phyloP scores from a whole-genome alignment of 1,284 basidiomycete species.

The Tranzscheliella williamsii region DNA sequence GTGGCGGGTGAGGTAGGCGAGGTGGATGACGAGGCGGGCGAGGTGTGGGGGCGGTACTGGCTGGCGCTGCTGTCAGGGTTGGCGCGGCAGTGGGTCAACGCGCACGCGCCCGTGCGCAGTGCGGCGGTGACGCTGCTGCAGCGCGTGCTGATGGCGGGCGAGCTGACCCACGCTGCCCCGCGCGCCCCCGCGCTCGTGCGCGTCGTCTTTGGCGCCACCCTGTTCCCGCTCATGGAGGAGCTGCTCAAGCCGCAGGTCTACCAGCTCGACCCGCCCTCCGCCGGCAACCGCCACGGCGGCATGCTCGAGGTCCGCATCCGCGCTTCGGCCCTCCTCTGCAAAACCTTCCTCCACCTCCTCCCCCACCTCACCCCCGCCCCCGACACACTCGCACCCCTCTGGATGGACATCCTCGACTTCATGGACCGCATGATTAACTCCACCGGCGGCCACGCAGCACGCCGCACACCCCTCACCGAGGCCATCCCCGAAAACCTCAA shows the following conservation, averaged over 20 bases:
- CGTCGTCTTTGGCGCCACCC: constrained; percentile 78
- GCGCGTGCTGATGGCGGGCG: constrained; percentile 71
- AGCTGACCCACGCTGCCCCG: not conserved
- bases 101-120: constrained; percentile 81
- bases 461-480: constrained; percentile 67
- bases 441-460: constrained; percentile 11
- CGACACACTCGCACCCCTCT: constrained; percentile 67
- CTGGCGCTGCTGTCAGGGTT: constrained; percentile 79
- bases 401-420: constrained; percentile 88
- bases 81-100: constrained; percentile 81
- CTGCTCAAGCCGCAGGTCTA: constrained; percentile 82
- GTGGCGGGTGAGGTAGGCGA: constrained; percentile 24
- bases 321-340: constrained; percentile 85
- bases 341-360: constrained; percentile 91
- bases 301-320: constrained; percentile 87
- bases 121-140: constrained; percentile 82
- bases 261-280: constrained; percentile 70
- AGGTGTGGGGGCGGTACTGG: constrained; percentile 81
- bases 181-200: constrained; percentile 64
- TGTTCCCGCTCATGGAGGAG: constrained; percentile 92
- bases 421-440: constrained; percentile 85
- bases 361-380: constrained; percentile 69
- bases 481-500: constrained; percentile 94
- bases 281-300: constrained; percentile 62
- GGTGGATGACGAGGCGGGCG: constrained; percentile 5